Conservation (phyloP, 805 yeast genomes). For the Ogataea degrootiae region DNA sequence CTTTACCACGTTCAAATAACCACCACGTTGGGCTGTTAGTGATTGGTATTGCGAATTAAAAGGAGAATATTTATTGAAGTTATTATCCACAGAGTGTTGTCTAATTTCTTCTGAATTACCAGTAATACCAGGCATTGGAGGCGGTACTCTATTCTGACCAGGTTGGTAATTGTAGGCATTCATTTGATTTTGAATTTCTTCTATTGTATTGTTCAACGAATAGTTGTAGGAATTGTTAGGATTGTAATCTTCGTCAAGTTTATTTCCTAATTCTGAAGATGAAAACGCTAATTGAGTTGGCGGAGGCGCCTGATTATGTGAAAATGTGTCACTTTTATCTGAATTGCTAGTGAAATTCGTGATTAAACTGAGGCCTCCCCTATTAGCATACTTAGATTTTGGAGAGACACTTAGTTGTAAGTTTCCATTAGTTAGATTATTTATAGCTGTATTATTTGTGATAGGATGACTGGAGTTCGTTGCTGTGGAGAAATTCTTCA, state of each 20-base stretch:
- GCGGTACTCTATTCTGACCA: not conserved
- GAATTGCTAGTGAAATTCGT: slow-evolving; percentile 4
- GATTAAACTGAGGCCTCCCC: slow-evolving; percentile 15
- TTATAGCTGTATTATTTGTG: not conserved
- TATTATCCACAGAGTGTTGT: too few species aligned
- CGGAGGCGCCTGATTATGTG: too few species aligned
- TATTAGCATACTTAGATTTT: slow-evolving; percentile 7
- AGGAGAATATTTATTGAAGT: slow-evolving; percentile 1
- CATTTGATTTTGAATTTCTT: slow-evolving; percentile 30
- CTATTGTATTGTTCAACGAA: slow-evolving; percentile 28
- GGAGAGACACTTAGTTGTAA: slow-evolving; percentile 11
- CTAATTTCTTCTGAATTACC: not conserved
- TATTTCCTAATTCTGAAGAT: not conserved
- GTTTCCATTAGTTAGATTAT: not conserved
- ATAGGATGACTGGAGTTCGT: not conserved
- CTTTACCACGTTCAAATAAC: not conserved
- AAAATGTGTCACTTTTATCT: not conserved
- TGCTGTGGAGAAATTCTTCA: slow-evolving; percentile 4
- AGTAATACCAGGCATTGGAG: slow-evolving; percentile 4
- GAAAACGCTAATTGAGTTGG: too few species aligned
- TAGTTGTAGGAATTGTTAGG: slow-evolving; percentile 29
- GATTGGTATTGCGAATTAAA: slow-evolving; percentile 9
- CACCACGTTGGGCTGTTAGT: not conserved
- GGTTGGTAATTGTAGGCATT: slow-evolving; percentile 8
- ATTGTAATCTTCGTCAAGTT: slow-evolving; percentile 26